phyloP scores from a whole-genome alignment of 495 filamentous ascomycete species.

The Aspergillus nidulans region DNA sequence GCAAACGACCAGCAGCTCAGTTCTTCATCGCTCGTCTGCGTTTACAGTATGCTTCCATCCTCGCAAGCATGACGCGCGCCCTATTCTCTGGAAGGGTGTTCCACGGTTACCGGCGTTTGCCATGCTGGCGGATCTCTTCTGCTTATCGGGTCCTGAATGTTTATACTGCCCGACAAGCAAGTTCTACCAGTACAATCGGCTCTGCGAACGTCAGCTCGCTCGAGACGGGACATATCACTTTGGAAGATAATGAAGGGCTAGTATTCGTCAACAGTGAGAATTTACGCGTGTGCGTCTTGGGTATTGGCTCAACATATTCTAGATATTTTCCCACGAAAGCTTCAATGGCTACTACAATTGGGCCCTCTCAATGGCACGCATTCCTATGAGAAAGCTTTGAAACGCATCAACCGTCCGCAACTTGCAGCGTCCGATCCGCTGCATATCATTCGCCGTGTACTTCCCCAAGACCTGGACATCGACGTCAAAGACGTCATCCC shows the following conservation, averaged over 20 bases:
- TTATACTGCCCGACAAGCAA: not conserved
- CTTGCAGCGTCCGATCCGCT: slow-evolving; percentile 60
- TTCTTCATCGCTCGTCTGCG: not conserved
- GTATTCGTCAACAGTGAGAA: slow-evolving; percentile 83
- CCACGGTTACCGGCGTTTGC: not conserved
- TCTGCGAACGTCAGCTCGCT: slow-evolving; percentile 23
- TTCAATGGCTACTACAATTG: slow-evolving; percentile 61
- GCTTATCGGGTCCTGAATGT: not conserved
- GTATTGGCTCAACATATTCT: not conserved
- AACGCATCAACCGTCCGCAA: slow-evolving; percentile 55
- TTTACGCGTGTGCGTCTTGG: not conserved
- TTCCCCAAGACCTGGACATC: slow-evolving; percentile 56
- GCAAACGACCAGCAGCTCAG: not conserved
- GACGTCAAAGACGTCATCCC: slow-evolving; percentile 75
- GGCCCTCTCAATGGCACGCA: slow-evolving; percentile 54
- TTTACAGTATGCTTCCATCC: slow-evolving; percentile 11
- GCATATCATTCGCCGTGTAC: slow-evolving; percentile 55
- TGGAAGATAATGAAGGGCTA: slow-evolving; percentile 68
- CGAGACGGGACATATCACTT: slow-evolving; percentile 66
- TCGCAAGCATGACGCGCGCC: slow-evolving; percentile 17
- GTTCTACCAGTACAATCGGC: slow-evolving; percentile 20
- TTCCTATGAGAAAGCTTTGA: slow-evolving; percentile 57
- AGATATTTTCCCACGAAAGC: slow-evolving; percentile 81
- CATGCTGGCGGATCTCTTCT: slow-evolving; percentile 1
- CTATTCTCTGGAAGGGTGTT: slow-evolving; percentile 6